A percentile compares a stretch with the other conserved stretches of the same genome.
These are phyloP conservation scores for Zelonia costaricensis DNA, from an alignment of 208 protist species.

Conservation along the genomic window DNA sequence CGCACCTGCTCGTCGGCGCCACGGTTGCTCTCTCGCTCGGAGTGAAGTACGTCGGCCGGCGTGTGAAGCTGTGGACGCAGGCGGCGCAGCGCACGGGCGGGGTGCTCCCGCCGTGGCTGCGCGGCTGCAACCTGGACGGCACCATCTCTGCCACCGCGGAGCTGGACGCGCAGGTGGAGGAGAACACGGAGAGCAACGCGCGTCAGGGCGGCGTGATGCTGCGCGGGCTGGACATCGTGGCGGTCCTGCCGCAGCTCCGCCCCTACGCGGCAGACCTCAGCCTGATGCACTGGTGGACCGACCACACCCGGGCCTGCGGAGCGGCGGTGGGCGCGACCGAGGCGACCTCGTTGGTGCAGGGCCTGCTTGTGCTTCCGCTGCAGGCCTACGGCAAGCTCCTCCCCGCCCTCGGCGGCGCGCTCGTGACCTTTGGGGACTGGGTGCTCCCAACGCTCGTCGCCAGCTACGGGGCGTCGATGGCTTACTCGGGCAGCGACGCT, in stretches of 20 bases:
- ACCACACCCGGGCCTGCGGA: conserved; percentile 22
- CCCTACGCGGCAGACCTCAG: conserved; percentile 66
- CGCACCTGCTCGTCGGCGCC: conserved; percentile 27
- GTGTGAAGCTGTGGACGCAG: conserved; percentile 25
- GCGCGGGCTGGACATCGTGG: conserved; percentile 74
- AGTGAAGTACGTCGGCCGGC: conserved; percentile 20
- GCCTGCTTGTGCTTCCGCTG: conserved; percentile 7
- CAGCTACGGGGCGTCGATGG: conserved; percentile 33
- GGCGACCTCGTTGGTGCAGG: conserved; percentile 10
- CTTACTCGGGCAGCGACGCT: conserved; percentile 14
- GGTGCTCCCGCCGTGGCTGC: conserved; percentile 27
- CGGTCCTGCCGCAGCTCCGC: conserved; percentile 59
- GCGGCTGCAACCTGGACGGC: conserved; percentile 18
- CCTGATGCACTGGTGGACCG: conserved; percentile 73
- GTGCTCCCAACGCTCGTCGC: conserved; percentile 39
- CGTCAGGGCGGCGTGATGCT: conserved; percentile 63
- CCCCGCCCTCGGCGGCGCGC: conserved; percentile 28
- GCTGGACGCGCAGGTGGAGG: conserved; percentile 55
- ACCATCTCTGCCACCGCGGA: conserved; percentile 16
- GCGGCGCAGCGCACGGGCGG: conserved; percentile 25
- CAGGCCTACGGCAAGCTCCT: conserved; percentile 36
- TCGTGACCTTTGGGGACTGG: conserved; percentile 38
- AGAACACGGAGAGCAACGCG: conserved; percentile 47
- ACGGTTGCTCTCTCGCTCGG: conserved; percentile 24
- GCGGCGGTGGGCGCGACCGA: conserved; percentile 17